Conservation (phyloP, 805 yeast species). For the Metschnikowia cubensis region DNA sequence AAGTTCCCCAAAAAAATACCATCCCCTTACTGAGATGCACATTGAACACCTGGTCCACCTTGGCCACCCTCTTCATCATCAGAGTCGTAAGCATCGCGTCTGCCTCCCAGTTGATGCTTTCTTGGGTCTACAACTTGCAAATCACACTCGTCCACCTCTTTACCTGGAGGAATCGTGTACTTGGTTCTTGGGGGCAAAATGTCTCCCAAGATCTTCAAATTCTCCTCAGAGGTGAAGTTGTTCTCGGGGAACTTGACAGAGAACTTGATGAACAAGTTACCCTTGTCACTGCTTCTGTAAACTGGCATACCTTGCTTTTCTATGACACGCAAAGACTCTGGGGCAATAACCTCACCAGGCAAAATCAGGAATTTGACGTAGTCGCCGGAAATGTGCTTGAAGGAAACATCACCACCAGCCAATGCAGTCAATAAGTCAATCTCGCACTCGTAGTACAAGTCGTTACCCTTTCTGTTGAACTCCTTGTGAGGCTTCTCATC, state of each 20-base stretch:
- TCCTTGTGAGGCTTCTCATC: constrained; percentile 83
- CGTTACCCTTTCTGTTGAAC: constrained; percentile 87
- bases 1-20: neutral
- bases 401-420: constrained; percentile 89
- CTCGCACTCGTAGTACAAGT: constrained; percentile 79
- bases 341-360: constrained; percentile 91
- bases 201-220: constrained; percentile 65
- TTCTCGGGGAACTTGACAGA: constrained; percentile 81
- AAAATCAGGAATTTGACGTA: constrained; percentile 75
- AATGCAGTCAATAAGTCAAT: constrained; percentile 90
- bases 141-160: constrained; percentile 76
- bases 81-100: constrained; percentile 43
- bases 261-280: constrained; percentile 84
- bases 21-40: constrained; percentile 22
- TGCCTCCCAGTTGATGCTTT: constrained; percentile 45
- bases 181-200: constrained; percentile 75
- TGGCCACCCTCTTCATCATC: constrained; percentile 42
- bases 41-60: constrained; percentile 25
- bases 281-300: constrained; percentile 80
- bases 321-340: constrained; percentile 75
- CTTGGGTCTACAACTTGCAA: constrained; percentile 64
- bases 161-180: constrained; percentile 61
- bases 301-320: constrained; percentile 98
- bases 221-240: constrained; percentile 70
- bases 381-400: constrained; percentile 90